Conservation (phyloP, 495 filamentous ascomycete genomes). For the Astrothelium macrocarpum region DNA sequence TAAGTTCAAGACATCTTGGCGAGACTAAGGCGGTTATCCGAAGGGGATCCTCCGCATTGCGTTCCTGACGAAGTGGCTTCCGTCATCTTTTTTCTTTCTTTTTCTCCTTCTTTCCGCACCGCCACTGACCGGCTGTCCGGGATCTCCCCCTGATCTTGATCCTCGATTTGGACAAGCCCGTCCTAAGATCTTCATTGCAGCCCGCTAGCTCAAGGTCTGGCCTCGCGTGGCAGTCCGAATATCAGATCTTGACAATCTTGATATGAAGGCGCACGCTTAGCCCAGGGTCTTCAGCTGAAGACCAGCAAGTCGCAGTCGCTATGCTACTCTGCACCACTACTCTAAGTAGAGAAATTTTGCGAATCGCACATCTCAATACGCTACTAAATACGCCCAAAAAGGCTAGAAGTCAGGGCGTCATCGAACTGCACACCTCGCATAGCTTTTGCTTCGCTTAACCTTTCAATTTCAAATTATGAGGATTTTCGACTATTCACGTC, state of each 20-base stretch:
- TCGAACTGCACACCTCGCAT: background rate
- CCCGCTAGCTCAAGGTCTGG: background rate
- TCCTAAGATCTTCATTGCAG: background rate
- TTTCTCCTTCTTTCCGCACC: background rate
- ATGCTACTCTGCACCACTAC: background rate
- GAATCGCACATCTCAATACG: background rate
- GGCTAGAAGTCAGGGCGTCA: background rate
- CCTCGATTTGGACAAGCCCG: background rate
- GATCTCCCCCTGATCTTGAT: background rate
- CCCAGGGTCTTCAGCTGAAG: background rate
- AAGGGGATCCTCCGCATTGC: too few relatives aligned
- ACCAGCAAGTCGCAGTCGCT: background rate
- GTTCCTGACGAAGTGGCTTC: background rate
- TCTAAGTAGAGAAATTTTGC: background rate
- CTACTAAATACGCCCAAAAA: background rate
- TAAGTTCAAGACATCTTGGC: too few relatives aligned
- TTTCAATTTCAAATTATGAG: background rate
- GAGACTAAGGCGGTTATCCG: too few relatives aligned
- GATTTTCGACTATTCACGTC: background rate
- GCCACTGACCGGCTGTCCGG: background rate
- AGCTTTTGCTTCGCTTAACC: too few relatives aligned
- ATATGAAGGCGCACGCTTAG: background rate
- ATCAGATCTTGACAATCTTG: background rate
- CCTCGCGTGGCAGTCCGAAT: slow-evolving; percentile 1
- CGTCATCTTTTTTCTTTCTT: too few relatives aligned